These are phyloP conservation scores for Chenopodium suecicum DNA, from an alignment of 148 eudicot species.

Conservation along the genomic window DNA sequence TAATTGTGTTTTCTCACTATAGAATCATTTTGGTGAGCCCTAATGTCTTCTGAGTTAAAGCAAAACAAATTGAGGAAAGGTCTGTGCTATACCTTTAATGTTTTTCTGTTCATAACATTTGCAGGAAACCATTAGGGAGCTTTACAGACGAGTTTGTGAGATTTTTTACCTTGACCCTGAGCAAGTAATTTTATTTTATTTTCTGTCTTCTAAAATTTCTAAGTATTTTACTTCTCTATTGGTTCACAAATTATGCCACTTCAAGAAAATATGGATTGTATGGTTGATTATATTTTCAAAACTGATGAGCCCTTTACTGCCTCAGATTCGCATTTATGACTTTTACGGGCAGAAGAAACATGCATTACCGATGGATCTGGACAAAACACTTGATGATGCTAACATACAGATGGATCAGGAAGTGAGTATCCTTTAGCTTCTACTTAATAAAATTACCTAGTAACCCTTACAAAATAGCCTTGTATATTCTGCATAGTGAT, in stretches of 20 bases:
- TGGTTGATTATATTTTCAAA: background rate
- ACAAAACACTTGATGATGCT: slow-evolving; percentile 90
- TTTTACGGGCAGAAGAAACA: slow-evolving; percentile 76
- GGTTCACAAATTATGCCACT: background rate
- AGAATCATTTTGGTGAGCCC: background rate
- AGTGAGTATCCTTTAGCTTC: slow-evolving; percentile 47
- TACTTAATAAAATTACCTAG: background rate
- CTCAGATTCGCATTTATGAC: slow-evolving; percentile 83
- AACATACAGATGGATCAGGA: slow-evolving; percentile 97
- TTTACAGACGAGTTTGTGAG: slow-evolving; percentile 85
- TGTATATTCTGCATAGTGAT: slow-evolving; percentile 14
- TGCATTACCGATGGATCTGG: slow-evolving; percentile 77
- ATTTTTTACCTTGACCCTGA: slow-evolving; percentile 65
- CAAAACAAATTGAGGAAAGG: background rate
- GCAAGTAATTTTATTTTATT: slow-evolving; percentile 53
- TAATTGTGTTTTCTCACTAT: background rate
- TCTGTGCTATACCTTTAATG: background rate
- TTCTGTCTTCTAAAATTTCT: background rate
- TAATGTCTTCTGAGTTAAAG: background rate
- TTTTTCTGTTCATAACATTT: slow-evolving; percentile 16
- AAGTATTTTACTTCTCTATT: background rate
- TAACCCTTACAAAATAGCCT: background rate
- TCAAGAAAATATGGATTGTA: background rate
- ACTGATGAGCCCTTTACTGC: slow-evolving; percentile 6
- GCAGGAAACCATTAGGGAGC: slow-evolving; percentile 90